A percentile compares a stretch with the other conserved stretches of the same genome.
phyloP scores from a whole-genome alignment of 2,329 filamentous ascomycete genomes.

The Colletotrichum simmondsii region DNA sequence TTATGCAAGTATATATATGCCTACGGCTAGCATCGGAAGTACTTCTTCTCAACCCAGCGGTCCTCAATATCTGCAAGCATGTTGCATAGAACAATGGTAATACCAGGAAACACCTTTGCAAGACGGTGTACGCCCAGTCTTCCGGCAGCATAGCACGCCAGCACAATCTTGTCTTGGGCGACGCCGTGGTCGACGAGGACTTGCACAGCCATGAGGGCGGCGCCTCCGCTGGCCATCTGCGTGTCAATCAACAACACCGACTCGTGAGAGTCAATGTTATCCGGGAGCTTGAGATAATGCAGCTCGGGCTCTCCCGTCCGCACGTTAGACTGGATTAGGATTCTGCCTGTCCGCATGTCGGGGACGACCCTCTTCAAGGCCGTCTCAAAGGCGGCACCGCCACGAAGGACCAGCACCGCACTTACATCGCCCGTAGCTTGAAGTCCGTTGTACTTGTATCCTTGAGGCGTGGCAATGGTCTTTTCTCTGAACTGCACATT shows the following conservation, averaged over 20 bases:
- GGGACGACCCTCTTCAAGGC: constrained; percentile 91
- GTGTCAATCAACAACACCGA: constrained; percentile 89
- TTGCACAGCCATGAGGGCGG: constrained; percentile 91
- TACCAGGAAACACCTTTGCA: constrained; percentile 87
- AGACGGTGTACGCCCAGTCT: constrained; percentile 85
- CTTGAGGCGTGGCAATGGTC: constrained; percentile 77
- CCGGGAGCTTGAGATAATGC: constrained; percentile 85
- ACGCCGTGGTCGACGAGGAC: constrained; percentile 97
- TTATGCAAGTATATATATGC: background rate
- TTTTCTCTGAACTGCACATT: constrained; percentile 75
- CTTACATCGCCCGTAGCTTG: constrained; percentile 78
- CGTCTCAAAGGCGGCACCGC: constrained; percentile 88
- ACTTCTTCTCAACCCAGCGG: constrained; percentile 89
- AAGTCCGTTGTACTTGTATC: constrained; percentile 77
- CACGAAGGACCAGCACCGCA: constrained; percentile 88
- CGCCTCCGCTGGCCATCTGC: constrained; percentile 93
- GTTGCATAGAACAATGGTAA: constrained; percentile 86
- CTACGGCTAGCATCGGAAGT: constrained; percentile 80
- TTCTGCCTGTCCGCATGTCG: constrained; percentile 87
- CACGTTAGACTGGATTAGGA: constrained; percentile 90
- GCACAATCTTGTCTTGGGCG: constrained; percentile 82
- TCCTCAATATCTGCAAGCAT: constrained; percentile 85
- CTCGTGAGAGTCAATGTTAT: constrained; percentile 78
- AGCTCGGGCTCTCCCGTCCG: constrained; percentile 91
- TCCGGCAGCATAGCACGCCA: constrained; percentile 93